These are phyloP conservation scores for Domatiomyces catenatus DNA, from an alignment of 2,329 filamentous ascomycete species.

Conservation along the genomic window DNA sequence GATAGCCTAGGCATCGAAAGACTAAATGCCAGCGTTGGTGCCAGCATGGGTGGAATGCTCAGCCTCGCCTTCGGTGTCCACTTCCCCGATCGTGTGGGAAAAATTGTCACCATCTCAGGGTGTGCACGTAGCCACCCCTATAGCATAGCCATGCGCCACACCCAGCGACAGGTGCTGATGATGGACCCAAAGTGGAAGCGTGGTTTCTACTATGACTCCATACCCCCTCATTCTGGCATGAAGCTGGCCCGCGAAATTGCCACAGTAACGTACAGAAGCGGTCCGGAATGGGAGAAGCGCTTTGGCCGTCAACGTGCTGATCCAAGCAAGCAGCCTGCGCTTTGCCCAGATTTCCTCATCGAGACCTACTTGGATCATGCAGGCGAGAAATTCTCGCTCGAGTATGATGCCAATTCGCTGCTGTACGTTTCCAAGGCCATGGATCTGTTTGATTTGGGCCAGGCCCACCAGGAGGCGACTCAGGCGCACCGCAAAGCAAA, in stretches of 20 bases:
- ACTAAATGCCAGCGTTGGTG: slow-evolving; percentile 82
- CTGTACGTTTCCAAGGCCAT: slow-evolving; percentile 97
- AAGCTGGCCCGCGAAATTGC: slow-evolving; percentile 95
- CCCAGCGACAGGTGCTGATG: slow-evolving; percentile 93
- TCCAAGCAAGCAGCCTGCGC: slow-evolving; percentile 65
- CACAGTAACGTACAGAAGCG: slow-evolving; percentile 90
- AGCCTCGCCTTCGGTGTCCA: slow-evolving; percentile 73
- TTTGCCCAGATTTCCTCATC: slow-evolving; percentile 96
- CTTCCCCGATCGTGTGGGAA: slow-evolving; percentile 66
- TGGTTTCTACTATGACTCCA: slow-evolving; percentile 73
- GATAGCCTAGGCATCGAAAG: slow-evolving; percentile 61
- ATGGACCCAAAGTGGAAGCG: slow-evolving; percentile 97
- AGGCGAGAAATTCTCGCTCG: slow-evolving; percentile 93
- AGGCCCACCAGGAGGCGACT: slow-evolving; percentile 50
- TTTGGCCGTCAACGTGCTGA: slow-evolving; percentile 83
- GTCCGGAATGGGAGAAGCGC: slow-evolving; percentile 91
- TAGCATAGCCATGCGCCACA: slow-evolving; percentile 96
- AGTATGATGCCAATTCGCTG: slow-evolving; percentile 89
- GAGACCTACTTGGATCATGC: slow-evolving; percentile 97
- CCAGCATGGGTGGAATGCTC: slow-evolving; percentile 98
- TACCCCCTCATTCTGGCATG: slow-evolving; percentile 92
- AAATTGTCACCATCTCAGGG: slow-evolving; percentile 77
- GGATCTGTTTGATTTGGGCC: slow-evolving; percentile 89
- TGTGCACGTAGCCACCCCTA: slow-evolving; percentile 93
- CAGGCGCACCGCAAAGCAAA: slow-evolving; percentile 47